Base-by-base conservation (phyloP, 306 rosid species). In the Abrus precatorius region DNA sequence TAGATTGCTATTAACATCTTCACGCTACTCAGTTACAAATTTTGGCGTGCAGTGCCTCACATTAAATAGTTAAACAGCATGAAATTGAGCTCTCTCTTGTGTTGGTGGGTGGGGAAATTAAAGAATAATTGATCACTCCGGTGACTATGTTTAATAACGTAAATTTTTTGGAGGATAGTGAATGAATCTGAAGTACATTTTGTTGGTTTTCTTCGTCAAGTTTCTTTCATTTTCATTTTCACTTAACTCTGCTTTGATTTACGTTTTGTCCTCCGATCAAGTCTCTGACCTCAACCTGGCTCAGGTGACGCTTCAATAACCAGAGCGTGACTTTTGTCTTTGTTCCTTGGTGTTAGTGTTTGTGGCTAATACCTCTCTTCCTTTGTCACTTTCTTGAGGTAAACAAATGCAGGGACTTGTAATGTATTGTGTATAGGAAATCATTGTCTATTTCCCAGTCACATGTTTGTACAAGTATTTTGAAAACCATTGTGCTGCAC, bases 331-430 rank as follows among this genome's bases (percentile, higher is more conserved):
- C 55, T 57, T 57, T 55, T 30, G 65, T 59, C 40, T 30, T 9
- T 36, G 40, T 36, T 36, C 3, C 3, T 36, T 36, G 40, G 40
- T 27, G 67, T 40, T 56, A 43, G 43, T 57, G 54, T 3, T 40
- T 71, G 63, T 71, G 63, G 48, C 6, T 14, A 7, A 0, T 36
- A 9, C 10, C 67, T 27, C 13, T 73, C 41, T 40, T 72, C 41
- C 53, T 9, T 55, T 12, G 53, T 74, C 55, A 56, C 68, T 74
- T 74, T 74, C 78, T 74, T 72, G 62, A 71, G 61, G 45, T 48
- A 1, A 69, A 69, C 60, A 30, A 48, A 69, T 53, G 77, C 65
- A 53, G 49, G 9, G 38, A 49, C 7, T 69, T 33, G 61, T 13
- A 32, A 36, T 20, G 20, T 20, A 20, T 20, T 20, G 20, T 20